Percentiles rank a stretch among this genome's conserved stretches.
Conservation (phyloP, 2,329 filamentous ascomycete genomes). For the Lecanicillium sp. region DNA sequence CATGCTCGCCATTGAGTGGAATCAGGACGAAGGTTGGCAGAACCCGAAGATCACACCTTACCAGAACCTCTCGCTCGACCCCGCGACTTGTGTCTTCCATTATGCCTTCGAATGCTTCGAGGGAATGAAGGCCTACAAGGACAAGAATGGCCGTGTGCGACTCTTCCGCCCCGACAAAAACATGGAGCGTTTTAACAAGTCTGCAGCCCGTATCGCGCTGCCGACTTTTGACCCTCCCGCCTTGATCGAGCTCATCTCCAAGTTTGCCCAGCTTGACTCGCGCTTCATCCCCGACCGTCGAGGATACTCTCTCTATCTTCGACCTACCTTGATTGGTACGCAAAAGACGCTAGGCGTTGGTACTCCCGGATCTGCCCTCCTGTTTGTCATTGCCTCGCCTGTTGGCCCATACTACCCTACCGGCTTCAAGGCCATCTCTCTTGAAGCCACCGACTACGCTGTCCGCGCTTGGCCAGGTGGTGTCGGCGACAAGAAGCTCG, state of each 20-base stretch:
- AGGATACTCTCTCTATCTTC: slow-evolving; percentile 91
- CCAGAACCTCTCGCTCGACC: slow-evolving; percentile 94
- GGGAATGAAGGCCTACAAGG: slow-evolving; percentile 99
- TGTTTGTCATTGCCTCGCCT: slow-evolving; percentile 92
- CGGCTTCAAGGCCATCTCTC: slow-evolving; percentile 91
- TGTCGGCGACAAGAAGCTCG: slow-evolving; percentile 96
- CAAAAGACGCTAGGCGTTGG: slow-evolving; percentile 90
- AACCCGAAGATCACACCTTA: slow-evolving; percentile 81
- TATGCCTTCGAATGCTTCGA: slow-evolving; percentile 98
- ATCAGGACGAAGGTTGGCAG: slow-evolving; percentile 73
- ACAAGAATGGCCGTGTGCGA: slow-evolving; percentile 66
- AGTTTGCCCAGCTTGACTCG: slow-evolving; percentile 72
- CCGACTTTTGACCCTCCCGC: slow-evolving; percentile 71
- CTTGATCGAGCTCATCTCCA: slow-evolving; percentile 72
- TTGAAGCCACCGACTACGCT: slow-evolving; percentile 94
- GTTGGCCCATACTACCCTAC: slow-evolving; percentile 98
- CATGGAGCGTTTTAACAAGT: slow-evolving; percentile 91
- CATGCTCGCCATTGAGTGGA: slow-evolving; percentile 96
- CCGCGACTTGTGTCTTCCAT: slow-evolving; percentile 94
- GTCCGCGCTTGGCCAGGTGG: slow-evolving; percentile 97
- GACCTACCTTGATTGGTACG: slow-evolving; percentile 95
- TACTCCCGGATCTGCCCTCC: slow-evolving; percentile 81
- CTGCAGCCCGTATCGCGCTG: slow-evolving; percentile 81
- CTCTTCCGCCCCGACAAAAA: slow-evolving; percentile 94
- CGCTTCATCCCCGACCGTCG: slow-evolving; percentile 80